These are phyloP conservation scores for Poteriospumella lacustris DNA, from an alignment of 108 stramenopile genomes.

Conservation along the genomic window DNA sequence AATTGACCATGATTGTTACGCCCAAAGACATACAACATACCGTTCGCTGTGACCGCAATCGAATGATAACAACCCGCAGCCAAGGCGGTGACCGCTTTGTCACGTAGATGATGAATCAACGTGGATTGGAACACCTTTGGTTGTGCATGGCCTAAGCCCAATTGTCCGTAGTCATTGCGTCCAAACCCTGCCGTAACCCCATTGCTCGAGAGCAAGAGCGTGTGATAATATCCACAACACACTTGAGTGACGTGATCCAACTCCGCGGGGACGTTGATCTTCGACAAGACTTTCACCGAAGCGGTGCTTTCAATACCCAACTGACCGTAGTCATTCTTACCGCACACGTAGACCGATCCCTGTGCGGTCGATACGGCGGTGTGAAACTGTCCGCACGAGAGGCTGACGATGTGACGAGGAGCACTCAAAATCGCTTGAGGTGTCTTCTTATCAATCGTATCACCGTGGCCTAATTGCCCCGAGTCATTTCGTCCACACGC, in stretches of 20 bases:
- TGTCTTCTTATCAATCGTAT: constrained; percentile 46
- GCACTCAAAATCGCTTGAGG: constrained; percentile 15
- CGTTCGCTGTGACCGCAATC: constrained; percentile 39
- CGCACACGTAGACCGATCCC: constrained; percentile 48
- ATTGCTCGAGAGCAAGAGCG: constrained; percentile 70
- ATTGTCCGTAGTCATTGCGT: constrained; percentile 79
- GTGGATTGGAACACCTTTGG: constrained; percentile 32
- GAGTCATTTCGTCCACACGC: constrained; percentile 59
- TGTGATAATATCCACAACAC: constrained; percentile 72
- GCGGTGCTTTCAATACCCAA: constrained; percentile 42
- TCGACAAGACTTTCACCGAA: constrained; percentile 32
- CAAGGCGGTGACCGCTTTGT: constrained; percentile 28
- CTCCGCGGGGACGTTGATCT: background rate
- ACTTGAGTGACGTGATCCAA: constrained; percentile 21
- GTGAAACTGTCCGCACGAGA: constrained; percentile 60
- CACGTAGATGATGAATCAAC: no score
- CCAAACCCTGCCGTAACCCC: constrained; percentile 85
- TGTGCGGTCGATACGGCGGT: constrained; percentile 39
- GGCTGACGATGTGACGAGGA: constrained; percentile 11
- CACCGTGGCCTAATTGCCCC: constrained; percentile 57
- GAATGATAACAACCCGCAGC: constrained; percentile 54
- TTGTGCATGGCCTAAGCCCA: constrained; percentile 67
- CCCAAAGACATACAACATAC: constrained; percentile 42
- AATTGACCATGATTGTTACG: constrained; percentile 55
- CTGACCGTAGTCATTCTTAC: constrained; percentile 63